These are phyloP conservation scores for Paragyromitra xinjiangensis DNA, from an alignment of 495 filamentous ascomycete species.

Conservation along the genomic window DNA sequence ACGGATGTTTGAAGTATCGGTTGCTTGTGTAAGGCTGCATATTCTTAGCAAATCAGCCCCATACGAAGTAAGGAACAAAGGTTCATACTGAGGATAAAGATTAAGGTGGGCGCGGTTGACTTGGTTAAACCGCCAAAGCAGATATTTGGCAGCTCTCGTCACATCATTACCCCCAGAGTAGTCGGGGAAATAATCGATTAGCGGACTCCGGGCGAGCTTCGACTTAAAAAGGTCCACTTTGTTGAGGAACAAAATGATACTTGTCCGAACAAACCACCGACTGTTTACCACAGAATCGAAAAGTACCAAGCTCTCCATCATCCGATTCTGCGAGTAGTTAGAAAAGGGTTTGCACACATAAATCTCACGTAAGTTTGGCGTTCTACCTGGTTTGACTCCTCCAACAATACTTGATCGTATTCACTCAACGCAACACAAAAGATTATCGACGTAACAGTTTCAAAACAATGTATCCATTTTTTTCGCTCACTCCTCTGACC, in stretches of 20 bases:
- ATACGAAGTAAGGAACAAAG: constrained; percentile 13
- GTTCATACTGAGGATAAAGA: constrained; percentile 91
- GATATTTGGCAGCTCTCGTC: constrained; percentile 95
- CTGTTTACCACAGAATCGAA: constrained; percentile 99
- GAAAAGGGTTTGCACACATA: constrained; percentile 12
- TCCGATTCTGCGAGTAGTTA: constrained; percentile 77
- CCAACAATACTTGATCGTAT: constrained; percentile 95
- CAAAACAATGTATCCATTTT: constrained; percentile 99
- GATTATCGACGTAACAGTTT: constrained; percentile 99
- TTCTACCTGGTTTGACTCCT: constrained; percentile 93
- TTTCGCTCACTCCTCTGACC: constrained; percentile 97
- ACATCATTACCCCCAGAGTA: constrained; percentile 98
- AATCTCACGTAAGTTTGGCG: neutral
- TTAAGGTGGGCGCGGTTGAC: constrained; percentile 96
- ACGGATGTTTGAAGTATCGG: constrained; percentile 97
- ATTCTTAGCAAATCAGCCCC: constrained; percentile 57
- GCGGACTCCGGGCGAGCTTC: constrained; percentile 86
- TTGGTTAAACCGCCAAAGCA: constrained; percentile 98
- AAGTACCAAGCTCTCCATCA: constrained; percentile 98
- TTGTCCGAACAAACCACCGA: constrained; percentile 97
- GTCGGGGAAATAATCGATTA: constrained; percentile 95
- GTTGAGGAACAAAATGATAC: constrained; percentile 97
- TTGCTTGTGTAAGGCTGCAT: constrained; percentile 91
- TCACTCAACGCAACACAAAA: constrained; percentile 98
- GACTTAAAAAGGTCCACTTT: constrained; percentile 98